Evolutionary conservation across 2,329 filamentous ascomycete species (phyloP).

Genomic region (Orbilia quercus): DNA sequence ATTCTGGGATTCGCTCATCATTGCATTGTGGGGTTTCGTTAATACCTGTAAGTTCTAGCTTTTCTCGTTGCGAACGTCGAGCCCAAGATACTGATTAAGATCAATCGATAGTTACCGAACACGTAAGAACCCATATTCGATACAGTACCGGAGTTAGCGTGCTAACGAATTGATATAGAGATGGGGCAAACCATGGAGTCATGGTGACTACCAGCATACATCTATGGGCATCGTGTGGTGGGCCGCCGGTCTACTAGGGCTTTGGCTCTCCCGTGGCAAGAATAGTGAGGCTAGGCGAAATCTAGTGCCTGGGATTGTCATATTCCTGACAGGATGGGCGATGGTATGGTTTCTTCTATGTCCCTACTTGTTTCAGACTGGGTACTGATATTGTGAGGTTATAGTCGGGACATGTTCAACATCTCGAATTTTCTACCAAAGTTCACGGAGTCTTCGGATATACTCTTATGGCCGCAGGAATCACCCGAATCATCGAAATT

Average conservation of each 20-base stretch:
- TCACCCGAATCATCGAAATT: conserved; percentile 88
- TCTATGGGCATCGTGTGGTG: conserved; percentile 99
- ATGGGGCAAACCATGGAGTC: conserved; percentile 89
- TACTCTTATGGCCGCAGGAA: conserved; percentile 88
- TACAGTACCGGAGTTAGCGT: not conserved
- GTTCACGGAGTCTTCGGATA: conserved; percentile 92
- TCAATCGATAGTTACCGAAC: conserved; percentile 76
- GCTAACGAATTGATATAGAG: conserved; percentile 63
- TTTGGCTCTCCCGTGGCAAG: conserved; percentile 88
- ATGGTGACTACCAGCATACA: conserved; percentile 96
- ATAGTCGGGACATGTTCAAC: conserved; percentile 81
- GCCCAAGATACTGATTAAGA: not conserved
- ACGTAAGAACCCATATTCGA: conserved; percentile 63
- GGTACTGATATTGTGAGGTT: conserved; percentile 9
- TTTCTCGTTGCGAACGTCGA: not conserved
- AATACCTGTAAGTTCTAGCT: conserved; percentile 74
- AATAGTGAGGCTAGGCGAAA: conserved; percentile 90
- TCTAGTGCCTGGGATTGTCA: conserved; percentile 89
- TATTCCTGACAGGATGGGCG: conserved; percentile 91
- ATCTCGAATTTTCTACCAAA: conserved; percentile 83
- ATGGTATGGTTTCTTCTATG: conserved; percentile 68
- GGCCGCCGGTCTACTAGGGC: conserved; percentile 87
- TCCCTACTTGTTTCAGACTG: not conserved
- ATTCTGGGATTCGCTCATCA: conserved; percentile 92
- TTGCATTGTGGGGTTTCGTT: conserved; percentile 91